A percentile compares a stretch with the other conserved stretches of the same genome.
Evolutionary conservation across 169 alveolate species (phyloP).

Genomic region (Plasmodium billcollinsi): DNA sequence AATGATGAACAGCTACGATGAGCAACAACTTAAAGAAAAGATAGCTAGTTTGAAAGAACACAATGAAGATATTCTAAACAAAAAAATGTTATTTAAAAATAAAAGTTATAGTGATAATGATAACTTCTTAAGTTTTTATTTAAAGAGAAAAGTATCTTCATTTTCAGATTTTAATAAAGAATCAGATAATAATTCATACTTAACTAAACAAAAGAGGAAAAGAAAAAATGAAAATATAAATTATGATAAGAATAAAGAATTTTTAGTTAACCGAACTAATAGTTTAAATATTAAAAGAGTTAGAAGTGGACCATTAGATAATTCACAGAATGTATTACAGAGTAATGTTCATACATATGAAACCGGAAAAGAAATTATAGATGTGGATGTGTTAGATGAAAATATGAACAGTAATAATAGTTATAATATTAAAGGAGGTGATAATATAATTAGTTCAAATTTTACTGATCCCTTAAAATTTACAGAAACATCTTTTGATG

Average conservation of each 20-base stretch:
- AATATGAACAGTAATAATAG: neutral
- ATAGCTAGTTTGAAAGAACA: too few relatives aligned
- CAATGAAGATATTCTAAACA: neutral
- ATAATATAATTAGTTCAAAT: conserved; percentile 6
- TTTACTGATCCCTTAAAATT: neutral
- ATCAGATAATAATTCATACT: neutral
- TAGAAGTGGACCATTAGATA: neutral
- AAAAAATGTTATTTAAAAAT: conserved; percentile 17
- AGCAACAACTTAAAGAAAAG: conserved; percentile 2
- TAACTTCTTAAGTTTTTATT: conserved; percentile 9
- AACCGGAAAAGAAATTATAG: neutral
- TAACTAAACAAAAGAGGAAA: neutral
- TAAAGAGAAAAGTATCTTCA: conserved; percentile 29
- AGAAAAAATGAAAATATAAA: neutral
- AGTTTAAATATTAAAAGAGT: conserved; percentile 34
- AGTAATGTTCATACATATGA: neutral
- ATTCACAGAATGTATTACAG: neutral
- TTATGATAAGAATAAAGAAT: conserved; percentile 23
- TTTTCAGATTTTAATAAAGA: conserved; percentile 41
- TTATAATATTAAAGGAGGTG: neutral
- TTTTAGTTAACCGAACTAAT: conserved; percentile 40
- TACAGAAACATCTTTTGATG: conserved; percentile 1
- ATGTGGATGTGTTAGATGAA: neutral
- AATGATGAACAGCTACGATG: neutral
- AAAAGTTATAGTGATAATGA: conserved; percentile 55